Evolutionary conservation across 1,284 basidiomycete genomes (phyloP).

Genomic region (Trametes pubescens): DNA sequence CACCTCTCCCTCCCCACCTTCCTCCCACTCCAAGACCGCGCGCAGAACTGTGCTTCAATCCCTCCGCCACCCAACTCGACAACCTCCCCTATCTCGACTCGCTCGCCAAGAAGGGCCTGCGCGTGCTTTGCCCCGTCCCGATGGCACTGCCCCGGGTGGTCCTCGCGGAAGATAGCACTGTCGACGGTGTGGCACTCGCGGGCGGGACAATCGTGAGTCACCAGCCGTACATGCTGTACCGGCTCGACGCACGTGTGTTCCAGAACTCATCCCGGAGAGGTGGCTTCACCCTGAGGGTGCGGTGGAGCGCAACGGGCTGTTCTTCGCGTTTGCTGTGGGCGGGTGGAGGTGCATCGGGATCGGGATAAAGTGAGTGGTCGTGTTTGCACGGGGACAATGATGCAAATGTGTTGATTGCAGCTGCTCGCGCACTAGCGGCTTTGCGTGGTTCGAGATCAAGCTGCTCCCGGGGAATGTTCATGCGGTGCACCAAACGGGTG

Average conservation of each 20-base stretch:
- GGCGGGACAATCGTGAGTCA: constrained; percentile 94
- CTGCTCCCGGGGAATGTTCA: constrained; percentile 35
- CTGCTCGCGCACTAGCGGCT: constrained; percentile 15
- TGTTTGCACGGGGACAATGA: too few species aligned
- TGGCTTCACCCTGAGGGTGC: constrained; percentile 84
- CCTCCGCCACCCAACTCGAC: constrained; percentile 59
- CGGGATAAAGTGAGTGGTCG: constrained; percentile 35
- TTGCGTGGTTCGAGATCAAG: constrained; percentile 40
- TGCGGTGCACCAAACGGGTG: constrained; percentile 30
- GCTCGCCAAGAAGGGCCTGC: constrained; percentile 90
- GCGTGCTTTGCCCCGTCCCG: constrained; percentile 87
- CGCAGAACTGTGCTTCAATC: constrained; percentile 31
- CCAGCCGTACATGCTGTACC: constrained; percentile 91
- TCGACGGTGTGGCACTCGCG: constrained; percentile 87
- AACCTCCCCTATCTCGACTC: constrained; percentile 92
- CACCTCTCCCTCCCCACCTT: constrained; percentile 35
- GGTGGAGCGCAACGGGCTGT: constrained; percentile 35
- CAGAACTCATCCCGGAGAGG: constrained; percentile 88
- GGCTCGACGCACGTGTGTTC: constrained; percentile 83
- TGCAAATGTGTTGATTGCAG: too few species aligned
- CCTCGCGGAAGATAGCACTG: constrained; percentile 87
- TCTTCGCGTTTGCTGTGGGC: constrained; percentile 38
- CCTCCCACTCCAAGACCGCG: constrained; percentile 28
- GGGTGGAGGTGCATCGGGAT: constrained; percentile 39
- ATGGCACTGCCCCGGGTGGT: constrained; percentile 91